Conservation (phyloP, 176 grass and related monocot species). For the Triticum turgidum region DNA sequence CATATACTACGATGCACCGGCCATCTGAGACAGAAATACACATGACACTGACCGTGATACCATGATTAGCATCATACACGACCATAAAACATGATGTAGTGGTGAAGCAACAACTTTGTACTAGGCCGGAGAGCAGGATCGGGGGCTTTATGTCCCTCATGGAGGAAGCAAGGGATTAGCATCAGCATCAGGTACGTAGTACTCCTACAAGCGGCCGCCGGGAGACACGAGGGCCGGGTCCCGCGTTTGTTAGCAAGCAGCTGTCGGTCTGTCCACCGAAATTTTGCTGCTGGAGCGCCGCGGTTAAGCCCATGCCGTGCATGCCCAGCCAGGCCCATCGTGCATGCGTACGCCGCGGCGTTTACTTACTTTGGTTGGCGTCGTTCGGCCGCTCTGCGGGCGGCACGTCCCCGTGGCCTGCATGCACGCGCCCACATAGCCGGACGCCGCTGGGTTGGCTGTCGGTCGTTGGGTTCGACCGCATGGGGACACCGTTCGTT, state of each 20-base stretch:
- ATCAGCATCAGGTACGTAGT: neutral
- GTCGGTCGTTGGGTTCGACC: neutral
- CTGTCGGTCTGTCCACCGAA: too few species aligned
- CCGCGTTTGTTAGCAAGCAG: neutral
- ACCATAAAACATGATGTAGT: slow-evolving; percentile 11
- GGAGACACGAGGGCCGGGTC: neutral
- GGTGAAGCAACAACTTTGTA: too few species aligned
- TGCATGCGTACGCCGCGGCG: neutral
- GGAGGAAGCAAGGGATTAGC: slow-evolving; percentile 38
- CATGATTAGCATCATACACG: neutral
- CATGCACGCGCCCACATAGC: neutral
- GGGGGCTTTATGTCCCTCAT: neutral
- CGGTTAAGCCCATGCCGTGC: neutral
- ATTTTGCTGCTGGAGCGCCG: too few species aligned
- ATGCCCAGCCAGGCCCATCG: neutral
- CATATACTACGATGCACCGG: too few species aligned
- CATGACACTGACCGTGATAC: neutral
- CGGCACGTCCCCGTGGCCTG: neutral
- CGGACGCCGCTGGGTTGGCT: neutral
- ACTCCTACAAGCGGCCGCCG: neutral
- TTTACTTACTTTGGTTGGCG: too few species aligned
- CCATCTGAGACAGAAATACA: neutral
- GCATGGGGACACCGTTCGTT: too few species aligned
- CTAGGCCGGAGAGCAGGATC: too few species aligned
- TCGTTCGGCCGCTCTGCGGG: neutral